These are phyloP conservation scores for Calonectria honghensis DNA, from an alignment of 2,329 filamentous ascomycete species.

Conservation along the genomic window DNA sequence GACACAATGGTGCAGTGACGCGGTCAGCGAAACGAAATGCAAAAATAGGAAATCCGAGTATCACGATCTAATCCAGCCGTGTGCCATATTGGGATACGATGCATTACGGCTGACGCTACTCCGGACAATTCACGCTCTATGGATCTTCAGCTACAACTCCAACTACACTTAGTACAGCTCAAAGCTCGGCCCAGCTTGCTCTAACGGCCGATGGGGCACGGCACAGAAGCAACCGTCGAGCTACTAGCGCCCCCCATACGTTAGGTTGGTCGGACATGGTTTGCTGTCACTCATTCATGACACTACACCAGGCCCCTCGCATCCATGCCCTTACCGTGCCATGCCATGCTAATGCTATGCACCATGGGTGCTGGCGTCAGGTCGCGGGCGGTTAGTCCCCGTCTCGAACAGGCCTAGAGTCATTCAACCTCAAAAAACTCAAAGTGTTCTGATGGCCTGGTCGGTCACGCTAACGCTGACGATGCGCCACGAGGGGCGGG, in stretches of 20 bases:
- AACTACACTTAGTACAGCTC: slow-evolving; percentile 11
- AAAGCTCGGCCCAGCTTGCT: slow-evolving; percentile 17
- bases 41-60: slow-evolving; percentile 16
- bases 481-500: slow-evolving; percentile 32
- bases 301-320: slow-evolving; percentile 1
- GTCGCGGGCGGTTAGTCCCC: slow-evolving; percentile 24
- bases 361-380: slow-evolving; percentile 32
- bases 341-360: slow-evolving; percentile 24
- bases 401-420: slow-evolving; percentile 36
- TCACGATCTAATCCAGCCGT: slow-evolving; percentile 14
- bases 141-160: slow-evolving; percentile 6
- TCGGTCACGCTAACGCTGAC: slow-evolving; percentile 35
- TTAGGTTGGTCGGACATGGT: slow-evolving; percentile 17
- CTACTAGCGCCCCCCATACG: slow-evolving; percentile 30
- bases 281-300: slow-evolving; percentile 27
- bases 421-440: slow-evolving; percentile 39
- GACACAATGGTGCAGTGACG: slow-evolving; percentile 26
- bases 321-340: slow-evolving; percentile 15
- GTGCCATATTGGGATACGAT: slow-evolving; percentile 13
- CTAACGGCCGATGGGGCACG: slow-evolving; percentile 35
- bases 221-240: slow-evolving; percentile 38
- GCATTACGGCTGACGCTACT: slow-evolving; percentile 27
- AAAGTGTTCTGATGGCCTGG: slow-evolving; percentile 40
- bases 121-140: slow-evolving; percentile 14
- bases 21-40: slow-evolving; percentile 6